Percentiles rank a stretch among this genome's conserved stretches.
Evolutionary conservation across 1,284 basidiomycete species (phyloP).

Genomic region (Apiotrichum akiyoshidainum): DNA sequence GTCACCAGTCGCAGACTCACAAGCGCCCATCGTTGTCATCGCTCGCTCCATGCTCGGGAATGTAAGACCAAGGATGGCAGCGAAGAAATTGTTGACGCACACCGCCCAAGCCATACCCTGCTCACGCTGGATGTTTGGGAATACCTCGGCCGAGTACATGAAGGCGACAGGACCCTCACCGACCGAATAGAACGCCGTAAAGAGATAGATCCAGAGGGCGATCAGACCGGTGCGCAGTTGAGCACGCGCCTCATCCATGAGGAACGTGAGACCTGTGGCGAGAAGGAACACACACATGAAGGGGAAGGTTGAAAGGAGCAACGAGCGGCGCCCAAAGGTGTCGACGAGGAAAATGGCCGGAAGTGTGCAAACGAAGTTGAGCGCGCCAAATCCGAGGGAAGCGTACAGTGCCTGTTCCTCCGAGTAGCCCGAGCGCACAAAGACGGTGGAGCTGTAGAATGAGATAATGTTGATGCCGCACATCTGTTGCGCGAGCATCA

Average conservation of each 20-base stretch:
- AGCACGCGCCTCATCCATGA: constrained; percentile 8
- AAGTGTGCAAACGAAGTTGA: constrained; percentile 22
- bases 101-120: constrained; percentile 55
- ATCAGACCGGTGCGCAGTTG: too few species aligned
- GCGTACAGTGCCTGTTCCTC: constrained; percentile 54
- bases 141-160: constrained; percentile 54
- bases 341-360: constrained; percentile 19
- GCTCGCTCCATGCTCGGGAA: constrained; percentile 57
- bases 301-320: constrained; percentile 62
- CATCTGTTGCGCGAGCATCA: constrained; percentile 62
- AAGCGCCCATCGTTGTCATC: constrained; percentile 54
- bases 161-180: constrained; percentile 73
- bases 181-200: constrained; percentile 25
- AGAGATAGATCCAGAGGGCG: constrained; percentile 11
- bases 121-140: constrained; percentile 54
- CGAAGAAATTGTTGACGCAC: constrained; percentile 23
- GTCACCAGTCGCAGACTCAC: constrained; percentile 49
- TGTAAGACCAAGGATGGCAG: constrained; percentile 61
- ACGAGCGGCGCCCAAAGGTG: constrained; percentile 63
- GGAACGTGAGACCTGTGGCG: background rate
- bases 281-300: constrained; percentile 39
- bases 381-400: constrained; percentile 61
- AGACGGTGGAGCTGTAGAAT: constrained; percentile 59
- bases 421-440: constrained; percentile 55
- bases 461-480: constrained; percentile 37